Conservation (phyloP, 768 basidiomycete species). For the Lentinus brumalis region DNA sequence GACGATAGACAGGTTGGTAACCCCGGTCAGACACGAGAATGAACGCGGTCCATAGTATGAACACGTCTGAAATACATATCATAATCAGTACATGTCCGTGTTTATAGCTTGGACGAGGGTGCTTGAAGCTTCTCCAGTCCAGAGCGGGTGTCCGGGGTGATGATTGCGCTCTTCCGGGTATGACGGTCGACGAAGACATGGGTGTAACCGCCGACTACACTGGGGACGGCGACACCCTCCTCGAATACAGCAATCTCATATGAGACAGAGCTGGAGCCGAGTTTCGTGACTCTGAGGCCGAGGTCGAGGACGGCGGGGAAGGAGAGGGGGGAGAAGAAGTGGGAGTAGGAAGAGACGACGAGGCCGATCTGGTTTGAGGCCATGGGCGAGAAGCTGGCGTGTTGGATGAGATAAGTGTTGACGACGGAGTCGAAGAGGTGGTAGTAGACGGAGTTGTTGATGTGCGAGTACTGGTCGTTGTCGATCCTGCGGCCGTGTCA, state of each 20-base stretch:
- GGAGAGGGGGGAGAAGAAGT: constrained; percentile 74
- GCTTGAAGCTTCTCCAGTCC: constrained; percentile 47
- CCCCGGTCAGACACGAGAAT: too few relatives aligned
- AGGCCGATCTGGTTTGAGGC: constrained; percentile 64
- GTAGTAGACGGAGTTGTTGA: constrained; percentile 83
- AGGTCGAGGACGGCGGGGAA: constrained; percentile 75
- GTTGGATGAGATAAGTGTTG: constrained; percentile 74
- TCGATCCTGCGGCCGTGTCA: constrained; percentile 60
- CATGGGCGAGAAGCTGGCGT: constrained; percentile 57
- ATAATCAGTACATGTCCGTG: too few relatives aligned
- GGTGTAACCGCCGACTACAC: constrained; percentile 62
- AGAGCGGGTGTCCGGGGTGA: constrained; percentile 42
- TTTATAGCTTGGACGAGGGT: constrained; percentile 8
- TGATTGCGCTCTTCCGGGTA: constrained; percentile 57
- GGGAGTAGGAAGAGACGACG: constrained; percentile 76
- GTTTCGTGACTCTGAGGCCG: constrained; percentile 64
- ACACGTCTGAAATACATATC: too few relatives aligned
- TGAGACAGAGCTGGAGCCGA: constrained; percentile 75
- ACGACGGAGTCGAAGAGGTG: constrained; percentile 82
- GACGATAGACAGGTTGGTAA: too few relatives aligned
- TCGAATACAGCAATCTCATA: constrained; percentile 82
- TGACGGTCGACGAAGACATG: constrained; percentile 79
- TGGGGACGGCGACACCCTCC: constrained; percentile 35
- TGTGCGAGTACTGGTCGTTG: constrained; percentile 83
- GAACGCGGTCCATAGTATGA: too few relatives aligned